Evolutionary conservation across 257 asterid genomes (phyloP).

Genomic region (Jasminum sambac): DNA sequence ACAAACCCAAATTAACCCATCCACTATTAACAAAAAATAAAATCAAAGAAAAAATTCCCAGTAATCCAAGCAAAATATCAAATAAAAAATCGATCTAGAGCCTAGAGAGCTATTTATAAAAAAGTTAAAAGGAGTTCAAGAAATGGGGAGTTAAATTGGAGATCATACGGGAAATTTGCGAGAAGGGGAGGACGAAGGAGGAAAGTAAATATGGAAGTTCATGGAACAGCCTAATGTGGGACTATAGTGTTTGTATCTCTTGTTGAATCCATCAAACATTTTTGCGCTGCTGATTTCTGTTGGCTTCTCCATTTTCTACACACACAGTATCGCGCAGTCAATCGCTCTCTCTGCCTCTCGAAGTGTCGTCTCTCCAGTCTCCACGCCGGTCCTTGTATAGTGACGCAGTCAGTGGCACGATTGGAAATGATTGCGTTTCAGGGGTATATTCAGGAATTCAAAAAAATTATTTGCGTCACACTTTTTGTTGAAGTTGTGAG

Average conservation of each 20-base stretch:
- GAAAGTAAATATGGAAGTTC: constrained; percentile 89
- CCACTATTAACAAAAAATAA: background rate
- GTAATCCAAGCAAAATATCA: constrained; percentile 13
- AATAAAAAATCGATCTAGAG: constrained; percentile 5
- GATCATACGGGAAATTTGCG: constrained; percentile 67
- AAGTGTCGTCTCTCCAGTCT: too few relatives aligned
- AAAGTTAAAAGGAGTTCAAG: background rate
- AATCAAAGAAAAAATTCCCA: background rate
- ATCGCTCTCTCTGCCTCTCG: background rate
- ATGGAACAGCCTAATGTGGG: constrained; percentile 80
- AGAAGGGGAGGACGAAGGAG: constrained; percentile 72
- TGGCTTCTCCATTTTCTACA: constrained; percentile 52
- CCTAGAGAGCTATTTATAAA: background rate
- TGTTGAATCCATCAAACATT: constrained; percentile 95
- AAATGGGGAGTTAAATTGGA: background rate
- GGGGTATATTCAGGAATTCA: background rate
- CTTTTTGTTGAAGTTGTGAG: too few relatives aligned
- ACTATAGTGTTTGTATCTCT: constrained; percentile 86
- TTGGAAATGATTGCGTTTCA: background rate
- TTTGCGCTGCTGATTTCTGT: constrained; percentile 80
- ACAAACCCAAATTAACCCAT: constrained; percentile 1
- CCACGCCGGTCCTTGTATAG: background rate
- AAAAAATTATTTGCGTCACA: background rate
- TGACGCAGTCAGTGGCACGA: background rate
- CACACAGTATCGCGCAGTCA: background rate